A percentile compares a stretch with the other conserved stretches of the same genome.
phyloP scores from a whole-genome alignment of 2,329 filamentous ascomycete genomes.

The Fusarium nygamai region DNA sequence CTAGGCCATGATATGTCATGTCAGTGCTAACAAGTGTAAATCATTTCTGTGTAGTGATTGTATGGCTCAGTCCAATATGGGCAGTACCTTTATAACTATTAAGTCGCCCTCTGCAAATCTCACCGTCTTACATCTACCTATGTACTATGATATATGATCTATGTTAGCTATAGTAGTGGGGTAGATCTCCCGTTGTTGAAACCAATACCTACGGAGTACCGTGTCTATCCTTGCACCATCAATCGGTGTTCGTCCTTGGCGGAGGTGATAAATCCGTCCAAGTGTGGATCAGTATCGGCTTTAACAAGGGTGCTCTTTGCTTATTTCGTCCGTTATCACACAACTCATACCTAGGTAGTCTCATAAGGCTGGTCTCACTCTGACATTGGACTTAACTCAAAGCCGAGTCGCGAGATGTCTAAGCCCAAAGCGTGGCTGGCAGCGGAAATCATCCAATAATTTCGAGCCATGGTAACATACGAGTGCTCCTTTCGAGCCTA shows the following conservation, averaged over 20 bases:
- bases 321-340: not conserved
- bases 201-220: not conserved
- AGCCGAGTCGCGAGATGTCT: slow-evolving; percentile 39
- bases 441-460: slow-evolving; percentile 6
- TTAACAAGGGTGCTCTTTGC: not conserved
- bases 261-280: not conserved
- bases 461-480: not conserved
- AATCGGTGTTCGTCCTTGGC: not conserved
- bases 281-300: not conserved
- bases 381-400: slow-evolving; percentile 37
- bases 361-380: slow-evolving; percentile 11
- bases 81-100: not conserved
- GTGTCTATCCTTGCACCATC: not conserved
- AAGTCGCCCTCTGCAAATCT: not conserved
- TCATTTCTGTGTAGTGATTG: not conserved
- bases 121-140: not conserved
- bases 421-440: not conserved
- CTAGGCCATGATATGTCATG: not conserved
- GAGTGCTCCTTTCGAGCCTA: not conserved
- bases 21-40: not conserved
- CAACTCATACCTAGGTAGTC: not conserved
- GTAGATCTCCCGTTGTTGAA: not conserved
- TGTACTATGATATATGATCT: not conserved
- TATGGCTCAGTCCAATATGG: not conserved
- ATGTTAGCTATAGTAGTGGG: not conserved